These are phyloP conservation scores for Nothophytophthora sp. DNA, from an alignment of 352 stramenopile genomes.

Conservation along the genomic window DNA sequence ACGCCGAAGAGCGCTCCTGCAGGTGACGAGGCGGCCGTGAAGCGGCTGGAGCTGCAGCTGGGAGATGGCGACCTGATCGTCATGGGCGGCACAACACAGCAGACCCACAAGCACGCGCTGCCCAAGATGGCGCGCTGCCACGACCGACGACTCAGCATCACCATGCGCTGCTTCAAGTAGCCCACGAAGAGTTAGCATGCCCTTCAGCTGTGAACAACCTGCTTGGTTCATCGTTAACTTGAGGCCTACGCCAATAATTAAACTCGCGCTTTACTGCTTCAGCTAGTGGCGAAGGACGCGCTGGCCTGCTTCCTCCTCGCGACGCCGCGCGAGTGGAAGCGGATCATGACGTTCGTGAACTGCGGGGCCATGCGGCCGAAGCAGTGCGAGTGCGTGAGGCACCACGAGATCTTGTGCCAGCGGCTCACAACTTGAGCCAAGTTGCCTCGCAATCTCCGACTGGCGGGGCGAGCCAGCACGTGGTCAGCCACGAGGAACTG, in stretches of 20 bases:
- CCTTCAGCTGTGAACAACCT: constrained; percentile 11
- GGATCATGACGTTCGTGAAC: constrained; percentile 43
- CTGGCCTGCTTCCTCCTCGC: constrained; percentile 2
- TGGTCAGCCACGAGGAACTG: constrained; percentile 56
- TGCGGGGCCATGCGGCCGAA: constrained; percentile 44
- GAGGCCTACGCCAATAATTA: too few relatives aligned
- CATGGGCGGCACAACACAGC: constrained; percentile 81
- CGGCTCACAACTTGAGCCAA: constrained; percentile 31
- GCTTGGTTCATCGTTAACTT: too few relatives aligned
- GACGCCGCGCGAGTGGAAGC: constrained; percentile 28
- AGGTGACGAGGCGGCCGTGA: constrained; percentile 8
- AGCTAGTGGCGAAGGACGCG: neutral
- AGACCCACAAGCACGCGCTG: constrained; percentile 79
- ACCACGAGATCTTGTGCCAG: constrained; percentile 66
- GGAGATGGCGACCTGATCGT: constrained; percentile 75
- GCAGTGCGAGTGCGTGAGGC: constrained; percentile 46
- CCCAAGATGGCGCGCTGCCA: constrained; percentile 64
- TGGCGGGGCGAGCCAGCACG: constrained; percentile 30
- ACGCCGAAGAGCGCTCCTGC: constrained; percentile 13
- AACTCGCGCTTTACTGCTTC: neutral
- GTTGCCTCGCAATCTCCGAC: constrained; percentile 31
- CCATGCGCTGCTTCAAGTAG: constrained; percentile 51
- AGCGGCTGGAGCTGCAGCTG: constrained; percentile 51
- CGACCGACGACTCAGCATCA: constrained; percentile 47
- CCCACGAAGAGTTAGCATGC: constrained; percentile 7